Percentiles rank a stretch among this genome's conserved stretches.
Conservation (phyloP, 1,284 basidiomycete species). For the Ustilago vetiveriae region DNA sequence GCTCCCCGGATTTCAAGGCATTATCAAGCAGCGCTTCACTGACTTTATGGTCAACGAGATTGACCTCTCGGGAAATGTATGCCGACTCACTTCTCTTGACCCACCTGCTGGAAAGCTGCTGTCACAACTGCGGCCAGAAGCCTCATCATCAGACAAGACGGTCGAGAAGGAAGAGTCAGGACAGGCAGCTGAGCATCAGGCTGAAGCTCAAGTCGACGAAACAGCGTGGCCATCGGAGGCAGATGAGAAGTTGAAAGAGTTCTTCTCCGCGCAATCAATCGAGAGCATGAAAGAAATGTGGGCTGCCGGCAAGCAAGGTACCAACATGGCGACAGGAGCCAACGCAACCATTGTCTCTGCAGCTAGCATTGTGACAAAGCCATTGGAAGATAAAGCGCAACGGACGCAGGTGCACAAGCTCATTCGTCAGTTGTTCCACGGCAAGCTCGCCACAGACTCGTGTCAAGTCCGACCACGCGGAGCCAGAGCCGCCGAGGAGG, state of each 20-base stretch:
- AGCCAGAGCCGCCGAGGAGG: slow-evolving; percentile 18
- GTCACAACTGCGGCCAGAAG: slow-evolving; percentile 8
- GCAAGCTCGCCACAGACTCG: slow-evolving; percentile 81
- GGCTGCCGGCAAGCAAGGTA: slow-evolving; percentile 10
- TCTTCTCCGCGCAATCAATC: slow-evolving; percentile 30
- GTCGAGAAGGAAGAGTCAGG: slow-evolving; percentile 1
- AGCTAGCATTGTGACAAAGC: slow-evolving; percentile 70
- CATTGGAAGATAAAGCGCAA: slow-evolving; percentile 81
- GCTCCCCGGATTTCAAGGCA: slow-evolving; percentile 55
- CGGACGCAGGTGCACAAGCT: slow-evolving; percentile 83
- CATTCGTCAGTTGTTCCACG: slow-evolving; percentile 81
- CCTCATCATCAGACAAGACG: neutral
- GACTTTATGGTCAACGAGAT: slow-evolving; percentile 64
- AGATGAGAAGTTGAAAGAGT: slow-evolving; percentile 19
- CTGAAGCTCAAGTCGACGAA: neutral
- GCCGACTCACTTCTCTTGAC: slow-evolving; percentile 45
- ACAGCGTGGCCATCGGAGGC: slow-evolving; percentile 33
- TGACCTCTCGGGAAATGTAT: slow-evolving; percentile 26
- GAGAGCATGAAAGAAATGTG: slow-evolving; percentile 26
- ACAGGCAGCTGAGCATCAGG: neutral
- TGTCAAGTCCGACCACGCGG: slow-evolving; percentile 59
- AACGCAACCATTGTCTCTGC: slow-evolving; percentile 37
- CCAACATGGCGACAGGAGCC: slow-evolving; percentile 29
- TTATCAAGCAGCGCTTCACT: slow-evolving; percentile 64
- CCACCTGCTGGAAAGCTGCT: slow-evolving; percentile 45